These are phyloP conservation scores for Pestalotiopsis sp. DNA, from an alignment of 2,329 filamentous ascomycete species.

Conservation along the genomic window DNA sequence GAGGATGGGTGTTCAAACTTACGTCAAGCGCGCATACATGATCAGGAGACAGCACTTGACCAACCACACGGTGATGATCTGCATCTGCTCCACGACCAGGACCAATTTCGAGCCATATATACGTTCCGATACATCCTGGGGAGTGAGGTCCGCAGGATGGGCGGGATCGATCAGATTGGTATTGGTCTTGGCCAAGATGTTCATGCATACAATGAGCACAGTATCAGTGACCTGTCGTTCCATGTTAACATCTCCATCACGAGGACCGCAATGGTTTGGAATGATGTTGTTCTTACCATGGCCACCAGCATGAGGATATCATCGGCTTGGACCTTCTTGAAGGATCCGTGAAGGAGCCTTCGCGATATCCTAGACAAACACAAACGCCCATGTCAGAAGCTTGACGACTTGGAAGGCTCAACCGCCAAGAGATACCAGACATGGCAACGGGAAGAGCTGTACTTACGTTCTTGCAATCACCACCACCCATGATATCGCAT, in stretches of 20 bases:
- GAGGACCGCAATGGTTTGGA: neutral
- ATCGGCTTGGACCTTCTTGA: conserved; percentile 13
- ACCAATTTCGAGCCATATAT: conserved; percentile 63
- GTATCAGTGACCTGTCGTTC: conserved; percentile 1
- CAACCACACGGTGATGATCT: conserved; percentile 61
- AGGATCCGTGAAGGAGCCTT: conserved; percentile 9
- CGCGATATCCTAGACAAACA: conserved; percentile 4
- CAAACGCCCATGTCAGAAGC: neutral
- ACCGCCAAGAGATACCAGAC: neutral
- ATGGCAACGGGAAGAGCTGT: neutral
- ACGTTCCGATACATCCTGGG: conserved; percentile 43
- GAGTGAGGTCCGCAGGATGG: conserved; percentile 40
- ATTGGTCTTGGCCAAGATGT: conserved; percentile 6
- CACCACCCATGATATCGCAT: conserved; percentile 5
- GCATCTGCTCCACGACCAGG: conserved; percentile 63
- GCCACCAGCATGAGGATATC: conserved; percentile 13
- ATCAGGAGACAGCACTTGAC: conserved; percentile 60
- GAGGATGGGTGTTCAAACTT: conserved; percentile 17
- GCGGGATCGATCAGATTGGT: conserved; percentile 10
- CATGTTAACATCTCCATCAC: neutral
- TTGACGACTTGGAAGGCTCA: neutral
- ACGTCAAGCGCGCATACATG: conserved; percentile 60
- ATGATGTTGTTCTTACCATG: neutral
- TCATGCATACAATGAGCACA: conserved; percentile 9
- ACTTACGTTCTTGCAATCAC: conserved; percentile 10